A percentile compares a stretch with the other conserved stretches of the same genome.
These are phyloP conservation scores for Phytophthora sojae DNA, from an alignment of 352 stramenopile species.

Conservation along the genomic window DNA sequence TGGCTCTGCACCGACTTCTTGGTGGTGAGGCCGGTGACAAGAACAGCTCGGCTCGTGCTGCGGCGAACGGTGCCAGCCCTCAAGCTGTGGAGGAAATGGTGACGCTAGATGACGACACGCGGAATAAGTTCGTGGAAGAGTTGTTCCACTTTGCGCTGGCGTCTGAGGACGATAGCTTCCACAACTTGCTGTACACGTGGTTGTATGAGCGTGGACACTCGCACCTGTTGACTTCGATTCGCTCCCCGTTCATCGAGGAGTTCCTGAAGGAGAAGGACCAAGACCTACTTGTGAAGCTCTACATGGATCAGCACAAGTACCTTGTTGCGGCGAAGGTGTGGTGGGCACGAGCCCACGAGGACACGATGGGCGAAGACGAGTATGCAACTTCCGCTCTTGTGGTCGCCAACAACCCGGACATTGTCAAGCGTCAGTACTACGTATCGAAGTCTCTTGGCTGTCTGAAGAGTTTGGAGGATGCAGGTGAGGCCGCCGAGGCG, in stretches of 20 bases:
- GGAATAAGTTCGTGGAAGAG: constrained; percentile 72
- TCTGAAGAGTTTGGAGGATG: constrained; percentile 81
- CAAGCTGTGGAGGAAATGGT: constrained; percentile 84
- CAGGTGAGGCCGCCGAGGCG: constrained; percentile 72
- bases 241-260: constrained; percentile 80
- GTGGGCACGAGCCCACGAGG: constrained; percentile 79
- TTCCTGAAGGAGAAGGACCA: constrained; percentile 88
- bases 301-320: constrained; percentile 90
- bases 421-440: constrained; percentile 86
- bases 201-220: constrained; percentile 77
- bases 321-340: constrained; percentile 84
- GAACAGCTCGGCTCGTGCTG: constrained; percentile 1
- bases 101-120: constrained; percentile 70
- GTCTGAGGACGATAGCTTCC: constrained; percentile 77
- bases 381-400: constrained; percentile 39
- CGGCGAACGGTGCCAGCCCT: constrained; percentile 46
- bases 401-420: constrained; percentile 71
- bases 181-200: constrained; percentile 86
- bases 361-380: constrained; percentile 55
- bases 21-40: constrained; percentile 31
- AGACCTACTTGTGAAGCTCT: constrained; percentile 86
- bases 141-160: constrained; percentile 80
- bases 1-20: constrained; percentile 70
- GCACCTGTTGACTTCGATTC: constrained; percentile 66
- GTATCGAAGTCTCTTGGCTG: constrained; percentile 81